Percentiles rank a stretch among this genome's conserved stretches.
Conservation (phyloP, 108 stramenopile species). For the Craspedostauros australis region DNA sequence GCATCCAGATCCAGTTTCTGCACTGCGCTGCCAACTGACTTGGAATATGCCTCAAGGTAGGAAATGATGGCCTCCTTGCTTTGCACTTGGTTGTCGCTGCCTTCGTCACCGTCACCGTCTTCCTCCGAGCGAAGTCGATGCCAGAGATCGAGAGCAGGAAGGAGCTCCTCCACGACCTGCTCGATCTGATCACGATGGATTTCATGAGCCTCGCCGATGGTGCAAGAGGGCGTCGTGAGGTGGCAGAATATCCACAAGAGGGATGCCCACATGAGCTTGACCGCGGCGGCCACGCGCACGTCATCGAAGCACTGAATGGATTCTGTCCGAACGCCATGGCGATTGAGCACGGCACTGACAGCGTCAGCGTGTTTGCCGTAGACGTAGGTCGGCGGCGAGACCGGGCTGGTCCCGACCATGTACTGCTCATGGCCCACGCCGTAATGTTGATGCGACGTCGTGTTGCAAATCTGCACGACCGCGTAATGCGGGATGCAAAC, state of each 20-base stretch:
- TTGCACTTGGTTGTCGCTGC: slow-evolving; percentile 9
- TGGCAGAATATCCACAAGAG: slow-evolving; percentile 63
- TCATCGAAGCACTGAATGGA: slow-evolving; percentile 15
- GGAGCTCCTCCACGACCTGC: slow-evolving; percentile 44
- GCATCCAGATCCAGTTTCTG: too few relatives aligned
- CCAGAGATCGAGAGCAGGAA: slow-evolving; percentile 29
- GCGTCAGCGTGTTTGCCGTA: slow-evolving; percentile 50
- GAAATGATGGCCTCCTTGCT: too few relatives aligned
- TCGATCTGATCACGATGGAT: slow-evolving; percentile 21
- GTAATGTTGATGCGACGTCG: too few relatives aligned
- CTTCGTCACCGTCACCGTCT: background rate
- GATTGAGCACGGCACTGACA: slow-evolving; percentile 22
- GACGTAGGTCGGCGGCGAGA: slow-evolving; percentile 47
- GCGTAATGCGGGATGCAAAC: slow-evolving; percentile 44
- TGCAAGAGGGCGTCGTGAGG: slow-evolving; percentile 18
- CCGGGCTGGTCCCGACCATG: slow-evolving; percentile 16
- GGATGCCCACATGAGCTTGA: slow-evolving; percentile 57
- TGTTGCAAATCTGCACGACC: slow-evolving; percentile 12
- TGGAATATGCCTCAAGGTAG: too few relatives aligned
- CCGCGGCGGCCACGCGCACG: slow-evolving; percentile 25
- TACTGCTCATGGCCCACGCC: too few relatives aligned
- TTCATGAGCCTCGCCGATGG: slow-evolving; percentile 45
- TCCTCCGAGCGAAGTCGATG: background rate
- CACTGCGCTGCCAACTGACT: too few relatives aligned
- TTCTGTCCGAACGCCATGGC: slow-evolving; percentile 30